Conservation (phyloP, 441 rosid species). For the Croton setiger region DNA sequence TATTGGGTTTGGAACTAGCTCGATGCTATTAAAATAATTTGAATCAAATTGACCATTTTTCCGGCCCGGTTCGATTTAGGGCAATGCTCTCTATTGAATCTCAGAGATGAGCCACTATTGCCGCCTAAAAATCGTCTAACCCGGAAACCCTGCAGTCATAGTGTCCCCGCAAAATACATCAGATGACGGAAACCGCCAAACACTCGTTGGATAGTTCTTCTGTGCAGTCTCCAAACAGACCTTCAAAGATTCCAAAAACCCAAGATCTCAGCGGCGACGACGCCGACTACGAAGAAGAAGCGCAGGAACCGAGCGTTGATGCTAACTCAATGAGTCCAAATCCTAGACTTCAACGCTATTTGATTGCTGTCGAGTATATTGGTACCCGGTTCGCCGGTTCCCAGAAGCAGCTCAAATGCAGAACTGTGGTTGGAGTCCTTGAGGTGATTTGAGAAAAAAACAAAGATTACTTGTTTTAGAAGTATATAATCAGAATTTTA, state of each 20-base stretch:
- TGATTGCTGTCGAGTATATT: constrained; percentile 80
- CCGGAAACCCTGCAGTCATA: neutral
- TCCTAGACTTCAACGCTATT: constrained; percentile 69
- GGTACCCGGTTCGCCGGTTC: constrained; percentile 91
- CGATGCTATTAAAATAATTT: no score
- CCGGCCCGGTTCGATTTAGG: no score
- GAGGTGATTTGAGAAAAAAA: constrained; percentile 42
- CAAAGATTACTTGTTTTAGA: no score
- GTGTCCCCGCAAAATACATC: constrained; percentile 4
- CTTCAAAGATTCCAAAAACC: constrained; percentile 45
- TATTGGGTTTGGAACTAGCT: no score
- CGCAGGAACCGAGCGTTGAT: constrained; percentile 13
- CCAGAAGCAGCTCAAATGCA: constrained; percentile 63
- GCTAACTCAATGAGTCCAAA: constrained; percentile 42
- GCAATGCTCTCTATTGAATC: no score
- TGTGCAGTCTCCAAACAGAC: constrained; percentile 27
- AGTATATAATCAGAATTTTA: no score
- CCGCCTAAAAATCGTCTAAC: neutral
- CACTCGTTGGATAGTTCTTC: constrained; percentile 26
- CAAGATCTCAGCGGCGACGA: constrained; percentile 24
- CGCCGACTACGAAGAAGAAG: constrained; percentile 8
- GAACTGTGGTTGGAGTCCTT: constrained; percentile 83
- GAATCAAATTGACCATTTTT: no score
- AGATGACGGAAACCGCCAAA: constrained; percentile 48
- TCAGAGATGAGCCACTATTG: neutral